Conservation (phyloP, 257 asterid genomes). For the Mitragyna speciosa region DNA sequence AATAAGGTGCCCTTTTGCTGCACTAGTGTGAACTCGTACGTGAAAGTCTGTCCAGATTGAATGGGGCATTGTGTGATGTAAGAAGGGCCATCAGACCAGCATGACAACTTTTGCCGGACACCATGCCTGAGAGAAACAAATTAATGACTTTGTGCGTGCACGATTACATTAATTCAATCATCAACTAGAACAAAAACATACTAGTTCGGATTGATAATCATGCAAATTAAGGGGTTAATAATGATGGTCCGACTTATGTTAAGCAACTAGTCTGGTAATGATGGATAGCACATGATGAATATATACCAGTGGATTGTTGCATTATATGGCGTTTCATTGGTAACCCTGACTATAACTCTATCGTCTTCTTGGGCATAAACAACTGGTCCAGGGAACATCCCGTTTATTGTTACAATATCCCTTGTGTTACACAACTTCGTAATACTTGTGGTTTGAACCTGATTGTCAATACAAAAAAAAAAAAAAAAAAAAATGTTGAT, state of each 20-base stretch:
- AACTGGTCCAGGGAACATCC: constrained; percentile 59
- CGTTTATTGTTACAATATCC: constrained; percentile 49
- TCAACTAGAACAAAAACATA: not conserved
- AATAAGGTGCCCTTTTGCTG: constrained; percentile 65
- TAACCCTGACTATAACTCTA: constrained; percentile 40
- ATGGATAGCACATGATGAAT: not conserved
- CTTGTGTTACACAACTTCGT: constrained; percentile 48
- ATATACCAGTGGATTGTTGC: constrained; percentile 62
- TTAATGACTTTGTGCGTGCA: not conserved
- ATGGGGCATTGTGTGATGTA: constrained; percentile 67
- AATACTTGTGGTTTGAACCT: constrained; percentile 54
- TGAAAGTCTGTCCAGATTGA: constrained; percentile 56
- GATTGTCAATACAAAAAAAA: not conserved
- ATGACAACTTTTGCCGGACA: constrained; percentile 50
- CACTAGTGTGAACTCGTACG: constrained; percentile 50
- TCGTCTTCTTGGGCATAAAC: constrained; percentile 66
- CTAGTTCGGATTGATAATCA: not conserved
- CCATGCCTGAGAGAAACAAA: constrained; percentile 52
- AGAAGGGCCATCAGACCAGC: constrained; percentile 77
- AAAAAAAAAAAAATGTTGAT: not conserved
- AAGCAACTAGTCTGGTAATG: not conserved
- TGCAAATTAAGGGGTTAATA: not conserved
- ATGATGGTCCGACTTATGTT: not conserved
- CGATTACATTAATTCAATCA: not conserved
- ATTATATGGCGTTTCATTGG: constrained; percentile 49